Base-by-base conservation (phyloP, 2,329 filamentous ascomycete species). In the Mycosphaerella sp. region DNA sequence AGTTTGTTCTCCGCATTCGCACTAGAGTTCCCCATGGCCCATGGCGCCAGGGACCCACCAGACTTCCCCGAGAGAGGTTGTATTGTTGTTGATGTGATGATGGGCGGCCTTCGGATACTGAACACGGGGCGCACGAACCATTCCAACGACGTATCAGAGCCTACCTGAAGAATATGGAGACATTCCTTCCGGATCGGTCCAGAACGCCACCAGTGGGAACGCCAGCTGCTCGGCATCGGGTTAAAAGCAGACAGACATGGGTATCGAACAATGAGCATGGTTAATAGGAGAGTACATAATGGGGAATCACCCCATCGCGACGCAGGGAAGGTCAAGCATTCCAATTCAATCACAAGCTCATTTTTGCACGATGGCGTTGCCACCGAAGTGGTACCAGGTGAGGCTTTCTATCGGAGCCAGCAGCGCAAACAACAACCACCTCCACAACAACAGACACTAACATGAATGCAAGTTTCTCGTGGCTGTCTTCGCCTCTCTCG, bases 401-500 rank as follows among this genome's bases (percentile, higher is more conserved):
- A 49, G 50, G 47, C 11, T 43, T 14, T 11, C 17, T 29, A 9
- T 36, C 32, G 34, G 29, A 23, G 48, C 23, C 21, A 29, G 8
- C 6, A 14, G 38, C 21, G 21, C 21, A 21, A 21, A 21, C 21
- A 21, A 21, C 21, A 21, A 21, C 21, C 21, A 17, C 14, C 14
- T 17, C 14, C 14, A 21, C 10, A 39, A 11, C 40, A 31, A 26
- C 3, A 2, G 14, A 42, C 11, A 51, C 46, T 50, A 34, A 51
- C 11, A 12, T 10, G 5, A 9, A 12, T 17, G 14, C 41, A 58
- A 81, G 76, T 82, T 83, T 64, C 73, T 82, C 46, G 75, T 82
- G 41, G 73, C 76, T 59, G 73, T 81, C 39, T 82, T 83, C 66
- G 80, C 80, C 59, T 81, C 79, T 1, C 69, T 82, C 5, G 80